A percentile compares a stretch with the other conserved stretches of the same genome.
Conservation (phyloP, 1,284 basidiomycete species). For the Hymenochaete sp. region DNA sequence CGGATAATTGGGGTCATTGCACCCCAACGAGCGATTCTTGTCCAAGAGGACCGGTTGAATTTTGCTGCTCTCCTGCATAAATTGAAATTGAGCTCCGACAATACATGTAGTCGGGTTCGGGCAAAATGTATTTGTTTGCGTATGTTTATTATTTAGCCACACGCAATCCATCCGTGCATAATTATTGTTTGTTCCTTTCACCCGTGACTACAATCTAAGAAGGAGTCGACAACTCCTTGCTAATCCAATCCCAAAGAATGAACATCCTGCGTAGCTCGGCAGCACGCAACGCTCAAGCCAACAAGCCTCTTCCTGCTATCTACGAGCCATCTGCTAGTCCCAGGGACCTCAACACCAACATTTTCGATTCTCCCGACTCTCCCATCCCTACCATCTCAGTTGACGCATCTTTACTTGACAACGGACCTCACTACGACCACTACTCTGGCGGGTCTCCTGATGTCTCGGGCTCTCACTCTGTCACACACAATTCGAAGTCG, state of each 20-base stretch:
- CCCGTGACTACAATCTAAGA: no score
- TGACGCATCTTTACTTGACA: slow-evolving; percentile 1
- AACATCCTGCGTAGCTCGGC: slow-evolving; percentile 2
- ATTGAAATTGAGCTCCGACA: no score
- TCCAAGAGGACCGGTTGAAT: no score
- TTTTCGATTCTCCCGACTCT: not conserved
- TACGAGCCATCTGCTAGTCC: not conserved
- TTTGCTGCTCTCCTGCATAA: no score
- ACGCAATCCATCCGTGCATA: no score
- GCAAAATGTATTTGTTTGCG: no score
- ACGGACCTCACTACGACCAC: not conserved
- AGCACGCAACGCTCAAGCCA: not conserved
- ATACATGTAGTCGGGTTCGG: no score
- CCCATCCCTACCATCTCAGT: slow-evolving; percentile 11
- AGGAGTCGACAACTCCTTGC: not conserved
- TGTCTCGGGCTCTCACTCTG: not conserved
- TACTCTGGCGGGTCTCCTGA: not conserved
- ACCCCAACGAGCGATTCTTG: no score
- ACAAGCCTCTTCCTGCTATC: slow-evolving; percentile 1
- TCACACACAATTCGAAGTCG: not conserved
- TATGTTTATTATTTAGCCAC: no score
- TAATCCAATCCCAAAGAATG: not conserved
- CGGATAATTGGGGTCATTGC: no score
- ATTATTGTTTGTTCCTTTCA: no score
- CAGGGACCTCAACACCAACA: not conserved